Evolutionary conservation across 768 basidiomycete genomes (phyloP).

Genomic region (Trametes meyenii): DNA sequence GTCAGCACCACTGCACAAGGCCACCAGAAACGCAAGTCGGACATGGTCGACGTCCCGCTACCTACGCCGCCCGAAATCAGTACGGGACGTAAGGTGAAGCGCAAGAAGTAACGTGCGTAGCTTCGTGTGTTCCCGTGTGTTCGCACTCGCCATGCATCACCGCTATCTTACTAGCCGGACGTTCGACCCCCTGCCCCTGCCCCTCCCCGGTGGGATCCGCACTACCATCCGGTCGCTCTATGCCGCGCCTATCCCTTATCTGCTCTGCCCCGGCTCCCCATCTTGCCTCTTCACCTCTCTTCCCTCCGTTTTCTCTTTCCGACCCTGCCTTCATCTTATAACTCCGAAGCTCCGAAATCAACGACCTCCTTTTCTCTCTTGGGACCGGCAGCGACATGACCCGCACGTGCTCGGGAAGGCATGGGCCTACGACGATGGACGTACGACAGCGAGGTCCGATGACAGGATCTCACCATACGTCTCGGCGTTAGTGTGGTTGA

Average conservation of each 20-base stretch:
- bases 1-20: neutral
- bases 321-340: neutral
- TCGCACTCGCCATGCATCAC: neutral
- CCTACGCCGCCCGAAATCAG: slow-evolving; percentile 12
- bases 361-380: neutral
- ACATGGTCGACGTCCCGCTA: slow-evolving; percentile 27
- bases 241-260: neutral
- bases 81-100: slow-evolving; percentile 28
- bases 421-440: neutral
- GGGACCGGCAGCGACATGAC: neutral
- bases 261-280: neutral
- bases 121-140: neutral
- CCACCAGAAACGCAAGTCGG: slow-evolving; percentile 36
- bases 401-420: neutral
- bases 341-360: neutral
- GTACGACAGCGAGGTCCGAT: no score
- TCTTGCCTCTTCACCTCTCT: neutral
- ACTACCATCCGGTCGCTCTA: neutral
- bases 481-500: no score
- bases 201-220: neutral
- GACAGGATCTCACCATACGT: no score
- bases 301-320: neutral
- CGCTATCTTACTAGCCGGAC: neutral
- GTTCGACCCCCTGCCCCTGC: neutral
- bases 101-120: slow-evolving; percentile 28